phyloP scores from a whole-genome alignment of 2,329 filamentous ascomycete species.

The Fusarium drepaniforme region DNA sequence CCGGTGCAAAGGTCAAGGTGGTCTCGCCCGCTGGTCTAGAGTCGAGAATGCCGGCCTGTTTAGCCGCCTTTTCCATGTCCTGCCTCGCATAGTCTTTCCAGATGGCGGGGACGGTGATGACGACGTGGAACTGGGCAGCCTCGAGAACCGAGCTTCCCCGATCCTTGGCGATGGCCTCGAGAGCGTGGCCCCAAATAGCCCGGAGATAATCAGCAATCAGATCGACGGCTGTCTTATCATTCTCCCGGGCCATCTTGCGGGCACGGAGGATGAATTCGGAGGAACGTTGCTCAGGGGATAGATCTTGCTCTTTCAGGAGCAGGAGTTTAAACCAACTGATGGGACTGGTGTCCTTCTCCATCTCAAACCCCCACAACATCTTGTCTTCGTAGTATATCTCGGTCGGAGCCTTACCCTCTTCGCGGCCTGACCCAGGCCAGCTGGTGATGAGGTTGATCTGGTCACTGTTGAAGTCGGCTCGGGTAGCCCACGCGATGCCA shows the following conservation, averaged over 20 bases:
- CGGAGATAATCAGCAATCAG: conserved; percentile 18
- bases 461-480: conserved; percentile 11
- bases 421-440: conserved; percentile 14
- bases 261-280: conserved; percentile 16
- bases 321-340: conserved; percentile 22
- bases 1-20: not conserved
- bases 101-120: conserved; percentile 20
- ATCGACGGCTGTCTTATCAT: conserved; percentile 4
- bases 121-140: conserved; percentile 9
- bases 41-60: conserved; percentile 8
- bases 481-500: conserved; percentile 19
- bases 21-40: not conserved
- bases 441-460: conserved; percentile 20
- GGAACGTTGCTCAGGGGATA: not conserved
- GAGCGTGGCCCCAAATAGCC: conserved; percentile 2
- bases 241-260: not conserved
- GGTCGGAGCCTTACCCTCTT: conserved; percentile 19
- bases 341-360: conserved; percentile 6
- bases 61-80: conserved; percentile 11
- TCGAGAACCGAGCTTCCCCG: conserved; percentile 3
- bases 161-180: conserved; percentile 3
- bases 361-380: conserved; percentile 18
- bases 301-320: conserved; percentile 14
- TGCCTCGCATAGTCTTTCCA: conserved; percentile 22
- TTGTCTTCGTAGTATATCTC: conserved; percentile 20